phyloP scores from a whole-genome alignment of 768 basidiomycete species.

The Tremella fuciformis region DNA sequence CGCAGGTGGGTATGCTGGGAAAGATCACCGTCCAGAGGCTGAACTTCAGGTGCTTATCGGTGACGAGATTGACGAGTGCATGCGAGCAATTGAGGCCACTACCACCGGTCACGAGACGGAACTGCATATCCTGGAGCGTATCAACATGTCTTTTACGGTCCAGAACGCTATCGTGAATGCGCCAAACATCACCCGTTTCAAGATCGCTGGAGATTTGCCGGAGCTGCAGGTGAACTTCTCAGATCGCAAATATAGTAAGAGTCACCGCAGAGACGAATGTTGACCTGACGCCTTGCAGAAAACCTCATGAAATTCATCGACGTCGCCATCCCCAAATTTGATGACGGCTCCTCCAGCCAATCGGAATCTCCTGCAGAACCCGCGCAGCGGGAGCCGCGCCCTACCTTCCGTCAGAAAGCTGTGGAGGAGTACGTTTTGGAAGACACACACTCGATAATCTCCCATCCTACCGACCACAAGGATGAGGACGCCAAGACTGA shows the following conservation, averaged over 20 bases:
- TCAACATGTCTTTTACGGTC: constrained; percentile 81
- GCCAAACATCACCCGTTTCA: constrained; percentile 79
- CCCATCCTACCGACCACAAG: constrained; percentile 50
- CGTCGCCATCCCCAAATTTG: constrained; percentile 78
- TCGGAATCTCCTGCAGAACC: constrained; percentile 52
- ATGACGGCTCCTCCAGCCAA: constrained; percentile 52
- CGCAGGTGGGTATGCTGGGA: constrained; percentile 66
- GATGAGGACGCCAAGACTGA: constrained; percentile 35
- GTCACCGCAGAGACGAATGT: not conserved
- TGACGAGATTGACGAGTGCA: constrained; percentile 73
- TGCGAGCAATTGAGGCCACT: constrained; percentile 65
- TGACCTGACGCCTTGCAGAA: constrained; percentile 58
- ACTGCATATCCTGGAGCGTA: constrained; percentile 86
- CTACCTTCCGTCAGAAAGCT: constrained; percentile 29
- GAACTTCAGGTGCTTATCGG: constrained; percentile 77
- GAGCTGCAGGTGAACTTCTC: constrained; percentile 73
- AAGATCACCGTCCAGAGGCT: not conserved
- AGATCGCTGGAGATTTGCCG: constrained; percentile 82
- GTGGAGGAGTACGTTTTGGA: constrained; percentile 64
- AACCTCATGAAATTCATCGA: constrained; percentile 88
- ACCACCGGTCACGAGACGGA: constrained; percentile 56
- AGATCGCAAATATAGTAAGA: constrained; percentile 52
- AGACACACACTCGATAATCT: constrained; percentile 44
- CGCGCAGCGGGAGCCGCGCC: constrained; percentile 6
- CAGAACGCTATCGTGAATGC: constrained; percentile 89